phyloP scores from a whole-genome alignment of 768 basidiomycete species.

The Xerocomus brunneocitrinus region DNA sequence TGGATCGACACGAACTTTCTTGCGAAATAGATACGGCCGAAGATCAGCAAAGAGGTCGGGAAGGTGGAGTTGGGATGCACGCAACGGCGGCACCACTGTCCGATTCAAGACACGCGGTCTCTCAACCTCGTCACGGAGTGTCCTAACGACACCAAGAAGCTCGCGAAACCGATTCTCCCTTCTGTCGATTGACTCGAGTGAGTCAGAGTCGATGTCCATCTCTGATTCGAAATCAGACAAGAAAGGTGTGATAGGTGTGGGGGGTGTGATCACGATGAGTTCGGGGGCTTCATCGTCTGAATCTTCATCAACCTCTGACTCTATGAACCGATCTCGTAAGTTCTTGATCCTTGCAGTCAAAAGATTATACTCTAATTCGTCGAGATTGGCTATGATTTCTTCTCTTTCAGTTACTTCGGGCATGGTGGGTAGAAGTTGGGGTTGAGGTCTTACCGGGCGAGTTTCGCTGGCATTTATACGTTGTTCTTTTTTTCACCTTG shows the following conservation, averaged over 20 bases:
- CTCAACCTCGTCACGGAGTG: neutral
- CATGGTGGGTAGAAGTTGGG: too few species aligned
- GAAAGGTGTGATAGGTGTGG: neutral
- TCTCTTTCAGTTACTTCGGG: too few species aligned
- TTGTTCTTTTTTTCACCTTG: too few species aligned
- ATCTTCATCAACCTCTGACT: too few species aligned
- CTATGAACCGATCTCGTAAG: too few species aligned
- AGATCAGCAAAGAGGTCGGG: slow-evolving; percentile 4
- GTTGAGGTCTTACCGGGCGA: too few species aligned
- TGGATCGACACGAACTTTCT: slow-evolving; percentile 22
- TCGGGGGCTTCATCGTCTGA: too few species aligned
- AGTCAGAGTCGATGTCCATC: neutral
- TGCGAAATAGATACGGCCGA: slow-evolving; percentile 20
- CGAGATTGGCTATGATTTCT: too few species aligned
- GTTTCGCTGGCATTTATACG: too few species aligned
- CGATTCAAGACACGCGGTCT: neutral
- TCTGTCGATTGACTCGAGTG: neutral
- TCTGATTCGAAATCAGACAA: neutral
- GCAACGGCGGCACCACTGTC: neutral
- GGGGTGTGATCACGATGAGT: neutral
- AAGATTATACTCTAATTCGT: too few species aligned
- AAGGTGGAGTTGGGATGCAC: neutral
- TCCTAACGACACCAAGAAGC: neutral
- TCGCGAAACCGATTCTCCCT: neutral
- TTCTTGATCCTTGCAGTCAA: too few species aligned